A percentile compares a stretch with the other conserved stretches of the same genome.
phyloP scores from a whole-genome alignment of 441 rosid genomes.

The Hura crepitans region DNA sequence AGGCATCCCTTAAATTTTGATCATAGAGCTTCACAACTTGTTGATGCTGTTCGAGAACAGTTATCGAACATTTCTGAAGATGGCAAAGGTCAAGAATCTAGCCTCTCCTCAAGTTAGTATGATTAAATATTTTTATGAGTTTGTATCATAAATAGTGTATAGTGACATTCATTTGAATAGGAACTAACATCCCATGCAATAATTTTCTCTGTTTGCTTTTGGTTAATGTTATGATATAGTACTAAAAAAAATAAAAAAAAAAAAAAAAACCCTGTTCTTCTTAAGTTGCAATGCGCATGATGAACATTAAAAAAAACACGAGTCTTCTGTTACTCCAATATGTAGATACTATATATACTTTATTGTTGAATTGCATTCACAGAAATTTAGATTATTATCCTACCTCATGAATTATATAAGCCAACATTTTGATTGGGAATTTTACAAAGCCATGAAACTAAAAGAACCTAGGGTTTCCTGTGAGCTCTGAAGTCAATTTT shows the following conservation, averaged over 20 bases:
- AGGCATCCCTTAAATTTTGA: slow-evolving; percentile 50
- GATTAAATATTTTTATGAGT: slow-evolving; percentile 5
- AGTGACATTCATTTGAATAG: slow-evolving; percentile 8
- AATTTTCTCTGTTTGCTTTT: background rate
- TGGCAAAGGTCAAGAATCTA: slow-evolving; percentile 48
- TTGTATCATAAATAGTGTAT: slow-evolving; percentile 1
- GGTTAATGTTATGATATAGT: background rate
- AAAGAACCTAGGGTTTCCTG: too few relatives aligned
- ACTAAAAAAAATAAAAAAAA: too few relatives aligned
- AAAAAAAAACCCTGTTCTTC: background rate
- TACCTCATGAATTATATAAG: too few relatives aligned
- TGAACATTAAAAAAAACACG: background rate
- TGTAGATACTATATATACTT: too few relatives aligned
- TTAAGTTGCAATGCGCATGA: background rate
- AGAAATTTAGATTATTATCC: too few relatives aligned
- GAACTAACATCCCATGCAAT: background rate
- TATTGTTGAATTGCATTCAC: too few relatives aligned
- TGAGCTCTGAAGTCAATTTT: too few relatives aligned
- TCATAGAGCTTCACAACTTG: slow-evolving; percentile 52
- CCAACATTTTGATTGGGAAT: too few relatives aligned
- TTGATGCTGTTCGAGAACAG: slow-evolving; percentile 48
- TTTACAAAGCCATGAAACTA: too few relatives aligned
- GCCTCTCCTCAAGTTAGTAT: slow-evolving; percentile 32
- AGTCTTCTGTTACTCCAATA: too few relatives aligned
- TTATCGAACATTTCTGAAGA: slow-evolving; percentile 40